phyloP scores from a whole-genome alignment of 192 early-diverging fungal genomes.

The Linnemannia schmuckeri region DNA sequence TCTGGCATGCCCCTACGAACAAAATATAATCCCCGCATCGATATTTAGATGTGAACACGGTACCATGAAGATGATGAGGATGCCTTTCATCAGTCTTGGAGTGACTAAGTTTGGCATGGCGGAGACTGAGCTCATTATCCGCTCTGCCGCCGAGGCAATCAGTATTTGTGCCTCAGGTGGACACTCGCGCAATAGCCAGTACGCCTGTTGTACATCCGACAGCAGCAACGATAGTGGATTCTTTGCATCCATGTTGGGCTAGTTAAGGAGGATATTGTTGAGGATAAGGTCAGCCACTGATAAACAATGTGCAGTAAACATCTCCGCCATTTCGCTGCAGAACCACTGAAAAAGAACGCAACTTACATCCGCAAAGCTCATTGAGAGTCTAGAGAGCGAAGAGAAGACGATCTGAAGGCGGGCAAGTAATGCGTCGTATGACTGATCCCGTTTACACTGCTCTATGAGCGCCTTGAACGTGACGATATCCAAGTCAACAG shows the following conservation, averaged over 20 bases:
- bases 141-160: constrained; percentile 43
- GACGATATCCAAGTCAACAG: constrained; percentile 43
- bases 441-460: constrained; percentile 32
- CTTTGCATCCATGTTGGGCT: constrained; percentile 44
- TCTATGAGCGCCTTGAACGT: constrained; percentile 43
- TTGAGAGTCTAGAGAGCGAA: constrained; percentile 43
- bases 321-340: background rate
- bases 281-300: too few species aligned
- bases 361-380: constrained; percentile 57
- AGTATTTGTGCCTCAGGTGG: constrained; percentile 43
- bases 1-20: background rate
- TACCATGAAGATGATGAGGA: constrained; percentile 57
- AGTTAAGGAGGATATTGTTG: background rate
- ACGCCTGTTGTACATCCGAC: constrained; percentile 51
- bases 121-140: constrained; percentile 55
- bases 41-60: background rate
- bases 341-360: background rate
- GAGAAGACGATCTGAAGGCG: constrained; percentile 44
- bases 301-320: background rate
- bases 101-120: constrained; percentile 45
- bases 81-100: constrained; percentile 49
- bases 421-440: constrained; percentile 20
- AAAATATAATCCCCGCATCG: background rate
- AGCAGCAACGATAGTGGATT: constrained; percentile 43
- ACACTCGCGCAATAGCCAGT: constrained; percentile 47